Percentiles rank a stretch among this genome's conserved stretches.
Conservation (phyloP, 495 filamentous ascomycete genomes). For the Penicillium cataractarum region DNA sequence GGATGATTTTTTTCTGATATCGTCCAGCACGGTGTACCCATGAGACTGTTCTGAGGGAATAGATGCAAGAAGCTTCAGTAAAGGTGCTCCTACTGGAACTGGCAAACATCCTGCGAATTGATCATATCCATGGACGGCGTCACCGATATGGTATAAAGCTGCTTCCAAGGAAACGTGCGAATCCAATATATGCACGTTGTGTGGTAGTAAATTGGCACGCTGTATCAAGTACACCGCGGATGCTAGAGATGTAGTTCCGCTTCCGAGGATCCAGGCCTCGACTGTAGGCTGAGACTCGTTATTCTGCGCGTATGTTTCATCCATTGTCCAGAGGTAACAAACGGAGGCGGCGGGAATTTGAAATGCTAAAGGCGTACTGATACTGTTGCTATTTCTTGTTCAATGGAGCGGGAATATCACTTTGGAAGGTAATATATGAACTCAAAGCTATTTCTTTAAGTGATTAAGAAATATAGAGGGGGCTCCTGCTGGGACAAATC, state of each 20-base stretch:
- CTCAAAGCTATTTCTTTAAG: too few relatives aligned
- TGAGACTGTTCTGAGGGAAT: conserved; percentile 7
- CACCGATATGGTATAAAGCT: conserved; percentile 6
- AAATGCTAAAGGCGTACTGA: background rate
- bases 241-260: conserved; percentile 15
- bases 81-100: conserved; percentile 6
- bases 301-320: background rate
- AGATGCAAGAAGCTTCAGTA: conserved; percentile 8
- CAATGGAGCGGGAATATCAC: background rate
- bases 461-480: background rate
- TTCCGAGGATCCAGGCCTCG: conserved; percentile 21
- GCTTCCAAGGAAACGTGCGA: conserved; percentile 5
- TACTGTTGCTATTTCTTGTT: background rate
- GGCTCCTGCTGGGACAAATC: too few relatives aligned
- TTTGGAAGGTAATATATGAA: background rate
- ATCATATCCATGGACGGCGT: conserved; percentile 16
- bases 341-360: background rate
- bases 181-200: conserved; percentile 14
- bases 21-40: conserved; percentile 3
- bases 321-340: background rate
- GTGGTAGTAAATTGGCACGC: conserved; percentile 9
- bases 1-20: background rate
- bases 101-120: conserved; percentile 18
- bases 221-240: conserved; percentile 14
- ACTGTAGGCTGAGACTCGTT: background rate